phyloP scores from a whole-genome alignment of 306 rosid species.

The Medicago lupulina region DNA sequence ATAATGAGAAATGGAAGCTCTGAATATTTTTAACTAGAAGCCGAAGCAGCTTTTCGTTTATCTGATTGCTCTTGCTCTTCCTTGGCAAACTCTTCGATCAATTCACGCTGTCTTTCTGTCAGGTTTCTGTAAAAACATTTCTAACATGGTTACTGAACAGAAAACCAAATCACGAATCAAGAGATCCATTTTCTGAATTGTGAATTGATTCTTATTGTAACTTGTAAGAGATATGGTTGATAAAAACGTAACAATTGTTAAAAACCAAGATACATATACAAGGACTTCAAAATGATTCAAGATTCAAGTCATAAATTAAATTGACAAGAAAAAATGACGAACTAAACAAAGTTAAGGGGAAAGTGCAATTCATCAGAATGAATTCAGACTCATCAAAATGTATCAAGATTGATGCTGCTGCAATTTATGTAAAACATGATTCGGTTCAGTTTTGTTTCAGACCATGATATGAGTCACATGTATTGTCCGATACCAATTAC shows the following conservation, averaged over 20 bases:
- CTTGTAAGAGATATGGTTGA: not conserved
- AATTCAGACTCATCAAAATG: not conserved
- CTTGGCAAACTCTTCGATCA: slow-evolving; percentile 88
- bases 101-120: slow-evolving; percentile 74
- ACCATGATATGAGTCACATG: not conserved
- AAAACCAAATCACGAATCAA: not conserved
- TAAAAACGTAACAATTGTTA: not conserved
- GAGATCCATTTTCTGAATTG: not conserved
- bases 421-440: not conserved
- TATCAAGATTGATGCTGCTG: not conserved
- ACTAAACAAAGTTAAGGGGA: not conserved
- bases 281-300: too few species aligned
- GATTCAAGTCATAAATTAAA: too few species aligned
- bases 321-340: too few species aligned
- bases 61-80: slow-evolving; percentile 68
- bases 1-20: slow-evolving; percentile 8
- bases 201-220: not conserved
- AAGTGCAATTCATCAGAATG: slow-evolving; percentile 12
- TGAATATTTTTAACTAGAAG: slow-evolving; percentile 57
- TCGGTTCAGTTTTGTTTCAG: not conserved
- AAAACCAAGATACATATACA: not conserved
- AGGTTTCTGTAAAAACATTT: slow-evolving; percentile 60
- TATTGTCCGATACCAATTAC: not conserved
- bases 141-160: not conserved
- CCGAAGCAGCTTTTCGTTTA: slow-evolving; percentile 56